Percentiles rank a stretch among this genome's conserved stretches.
These are phyloP conservation scores for Trichophyton equinum DNA, from an alignment of 2,329 filamentous ascomycete species.

Conservation along the genomic window DNA sequence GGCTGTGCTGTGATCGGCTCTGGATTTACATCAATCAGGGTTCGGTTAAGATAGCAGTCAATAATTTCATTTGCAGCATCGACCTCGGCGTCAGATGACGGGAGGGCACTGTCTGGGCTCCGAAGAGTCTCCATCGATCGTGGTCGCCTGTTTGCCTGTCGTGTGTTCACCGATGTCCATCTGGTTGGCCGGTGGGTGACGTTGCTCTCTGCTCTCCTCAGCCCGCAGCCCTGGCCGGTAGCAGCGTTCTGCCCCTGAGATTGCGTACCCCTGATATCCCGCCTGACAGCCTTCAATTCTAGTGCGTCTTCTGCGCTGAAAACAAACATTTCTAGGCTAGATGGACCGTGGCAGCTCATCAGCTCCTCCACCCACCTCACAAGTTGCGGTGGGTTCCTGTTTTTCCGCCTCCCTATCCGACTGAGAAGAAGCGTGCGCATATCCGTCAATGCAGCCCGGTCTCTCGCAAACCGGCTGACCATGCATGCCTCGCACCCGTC, in stretches of 20 bases:
- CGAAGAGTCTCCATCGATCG: not conserved
- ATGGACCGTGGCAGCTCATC: conserved; percentile 14
- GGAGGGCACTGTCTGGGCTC: not conserved
- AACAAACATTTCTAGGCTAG: conserved; percentile 4
- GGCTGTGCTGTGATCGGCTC: not conserved
- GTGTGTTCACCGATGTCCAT: not conserved
- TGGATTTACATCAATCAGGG: not conserved
- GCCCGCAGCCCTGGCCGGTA: not conserved
- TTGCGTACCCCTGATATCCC: not conserved
- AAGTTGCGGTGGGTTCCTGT: conserved; percentile 17
- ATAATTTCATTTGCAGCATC: conserved; percentile 10
- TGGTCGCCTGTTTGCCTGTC: not conserved
- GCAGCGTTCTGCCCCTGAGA: not conserved
- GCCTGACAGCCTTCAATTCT: conserved; percentile 4
- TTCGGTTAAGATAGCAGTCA: not conserved
- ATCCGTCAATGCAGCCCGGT: conserved; percentile 19
- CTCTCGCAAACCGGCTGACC: conserved; percentile 20
- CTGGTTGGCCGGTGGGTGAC: not conserved
- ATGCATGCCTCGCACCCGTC: conserved; percentile 30
- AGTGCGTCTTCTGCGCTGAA: conserved; percentile 6
- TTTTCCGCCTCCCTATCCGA: conserved; percentile 19
- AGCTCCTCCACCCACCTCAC: conserved; percentile 21
- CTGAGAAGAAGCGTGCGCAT: conserved; percentile 22
- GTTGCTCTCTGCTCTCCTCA: not conserved
- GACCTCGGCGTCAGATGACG: not conserved